Evolutionary conservation across 495 filamentous ascomycete species (phyloP).

Genomic region (Daldinia childiae): DNA sequence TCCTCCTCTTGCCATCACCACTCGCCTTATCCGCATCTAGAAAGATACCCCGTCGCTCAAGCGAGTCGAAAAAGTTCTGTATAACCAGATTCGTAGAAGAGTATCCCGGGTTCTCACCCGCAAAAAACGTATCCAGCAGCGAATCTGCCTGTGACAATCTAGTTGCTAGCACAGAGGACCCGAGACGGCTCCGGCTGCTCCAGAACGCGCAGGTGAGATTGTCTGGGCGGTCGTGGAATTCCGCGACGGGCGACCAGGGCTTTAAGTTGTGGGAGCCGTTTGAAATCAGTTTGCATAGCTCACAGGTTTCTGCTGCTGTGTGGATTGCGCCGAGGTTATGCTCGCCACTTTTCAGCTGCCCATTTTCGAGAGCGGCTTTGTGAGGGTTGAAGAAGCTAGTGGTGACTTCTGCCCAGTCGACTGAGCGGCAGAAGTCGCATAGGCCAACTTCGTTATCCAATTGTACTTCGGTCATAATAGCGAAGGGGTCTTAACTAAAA

Average conservation of each 20-base stretch:
- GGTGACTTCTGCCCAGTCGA: conserved; percentile 23
- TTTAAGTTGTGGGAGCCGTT: conserved; percentile 11
- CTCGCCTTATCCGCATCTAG: background rate
- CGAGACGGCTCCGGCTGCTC: conserved; percentile 17
- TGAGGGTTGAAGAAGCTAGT: conserved; percentile 20
- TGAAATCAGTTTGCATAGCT: conserved; percentile 12
- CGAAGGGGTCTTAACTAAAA: background rate
- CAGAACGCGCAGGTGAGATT: conserved; percentile 25
- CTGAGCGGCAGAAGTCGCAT: conserved; percentile 29
- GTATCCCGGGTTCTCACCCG: background rate
- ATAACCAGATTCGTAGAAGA: background rate
- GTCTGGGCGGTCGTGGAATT: conserved; percentile 21
- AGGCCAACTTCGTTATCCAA: conserved; percentile 8
- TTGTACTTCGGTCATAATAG: background rate
- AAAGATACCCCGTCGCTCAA: background rate
- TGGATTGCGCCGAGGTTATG: conserved; percentile 24
- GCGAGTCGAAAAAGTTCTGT: background rate
- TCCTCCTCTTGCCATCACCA: background rate
- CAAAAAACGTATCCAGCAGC: conserved; percentile 13
- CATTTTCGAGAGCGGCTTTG: conserved; percentile 10
- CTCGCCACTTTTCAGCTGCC: conserved; percentile 15
- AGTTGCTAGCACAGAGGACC: background rate
- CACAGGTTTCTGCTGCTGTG: conserved; percentile 8
- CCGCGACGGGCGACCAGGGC: conserved; percentile 22
- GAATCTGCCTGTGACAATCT: conserved; percentile 1